Percentiles rank a stretch among this genome's conserved stretches.
Conservation (phyloP, 164 flowering plant genomes). For the Vitis labrusca region DNA sequence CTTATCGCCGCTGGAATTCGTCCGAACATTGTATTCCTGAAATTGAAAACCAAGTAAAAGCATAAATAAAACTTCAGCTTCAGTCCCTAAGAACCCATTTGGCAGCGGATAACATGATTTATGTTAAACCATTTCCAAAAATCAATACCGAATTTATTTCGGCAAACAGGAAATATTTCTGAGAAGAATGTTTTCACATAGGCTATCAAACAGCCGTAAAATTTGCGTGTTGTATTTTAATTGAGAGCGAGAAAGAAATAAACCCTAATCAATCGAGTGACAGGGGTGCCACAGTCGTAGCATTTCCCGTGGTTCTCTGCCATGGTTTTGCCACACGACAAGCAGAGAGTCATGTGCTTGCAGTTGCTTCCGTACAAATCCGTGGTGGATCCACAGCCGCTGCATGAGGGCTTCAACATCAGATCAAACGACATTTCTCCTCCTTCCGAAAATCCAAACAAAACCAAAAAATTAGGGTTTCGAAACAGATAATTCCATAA, state of each 20-base stretch:
- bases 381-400: conserved; percentile 61
- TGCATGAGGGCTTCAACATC: conserved; percentile 65
- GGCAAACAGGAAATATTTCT: neutral
- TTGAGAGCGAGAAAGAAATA: neutral
- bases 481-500: neutral
- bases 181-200: neutral
- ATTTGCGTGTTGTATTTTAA: too few species aligned
- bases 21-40: conserved; percentile 88
- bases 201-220: too few species aligned
- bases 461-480: conserved; percentile 4
- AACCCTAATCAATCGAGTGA: conserved; percentile 84
- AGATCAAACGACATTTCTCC: conserved; percentile 70
- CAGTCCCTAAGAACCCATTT: neutral
- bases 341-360: conserved; percentile 95
- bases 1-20: conserved; percentile 66
- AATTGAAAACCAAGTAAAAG: neutral
- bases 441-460: neutral
- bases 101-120: neutral
- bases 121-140: neutral
- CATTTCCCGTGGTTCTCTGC: conserved; percentile 65
- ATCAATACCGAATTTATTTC: neutral
- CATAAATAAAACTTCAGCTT: neutral
- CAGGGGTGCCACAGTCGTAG: conserved; percentile 63
- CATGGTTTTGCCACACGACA: conserved; percentile 77
- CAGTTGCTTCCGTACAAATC: conserved; percentile 93